A percentile compares a stretch with the other conserved stretches of the same genome.
These are phyloP conservation scores for Paraphoma chrysanthemicola DNA, from an alignment of 2,329 filamentous ascomycete genomes.

Conservation along the genomic window DNA sequence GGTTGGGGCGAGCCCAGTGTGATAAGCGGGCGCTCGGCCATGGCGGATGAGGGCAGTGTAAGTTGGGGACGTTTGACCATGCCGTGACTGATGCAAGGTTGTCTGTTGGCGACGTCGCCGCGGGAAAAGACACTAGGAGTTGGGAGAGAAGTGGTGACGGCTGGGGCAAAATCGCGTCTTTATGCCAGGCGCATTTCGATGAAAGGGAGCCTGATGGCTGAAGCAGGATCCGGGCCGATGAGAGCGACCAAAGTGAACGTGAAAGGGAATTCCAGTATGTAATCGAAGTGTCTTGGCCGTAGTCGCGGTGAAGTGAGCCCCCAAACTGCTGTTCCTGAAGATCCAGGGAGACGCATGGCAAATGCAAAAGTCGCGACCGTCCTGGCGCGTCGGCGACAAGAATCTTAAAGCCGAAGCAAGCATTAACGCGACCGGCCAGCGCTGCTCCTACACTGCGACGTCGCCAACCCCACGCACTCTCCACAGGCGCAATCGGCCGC, in stretches of 20 bases:
- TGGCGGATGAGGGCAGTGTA: constrained; percentile 22
- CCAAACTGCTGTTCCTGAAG: background rate
- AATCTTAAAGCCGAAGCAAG: constrained; percentile 6
- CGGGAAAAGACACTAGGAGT: background rate
- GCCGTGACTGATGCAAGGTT: background rate
- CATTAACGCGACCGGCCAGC: background rate
- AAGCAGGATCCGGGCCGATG: background rate
- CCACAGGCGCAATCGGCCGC: constrained; percentile 6
- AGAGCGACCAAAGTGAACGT: background rate
- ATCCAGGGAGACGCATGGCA: background rate
- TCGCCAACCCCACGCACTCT: background rate
- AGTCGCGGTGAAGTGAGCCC: constrained; percentile 9
- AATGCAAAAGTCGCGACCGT: background rate
- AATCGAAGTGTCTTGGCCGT: constrained; percentile 1
- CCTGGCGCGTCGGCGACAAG: constrained; percentile 5
- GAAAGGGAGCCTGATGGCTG: background rate
- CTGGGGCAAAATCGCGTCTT: background rate
- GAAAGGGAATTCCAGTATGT: background rate
- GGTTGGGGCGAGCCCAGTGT: constrained; percentile 25
- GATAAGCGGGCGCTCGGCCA: constrained; percentile 26
- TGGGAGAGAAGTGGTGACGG: background rate
- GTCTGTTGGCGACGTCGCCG: background rate
- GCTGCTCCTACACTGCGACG: background rate
- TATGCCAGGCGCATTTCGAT: background rate
- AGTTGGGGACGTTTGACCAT: constrained; percentile 28